phyloP scores from a whole-genome alignment of 148 eudicot genomes.

The Polygonum maritimum region DNA sequence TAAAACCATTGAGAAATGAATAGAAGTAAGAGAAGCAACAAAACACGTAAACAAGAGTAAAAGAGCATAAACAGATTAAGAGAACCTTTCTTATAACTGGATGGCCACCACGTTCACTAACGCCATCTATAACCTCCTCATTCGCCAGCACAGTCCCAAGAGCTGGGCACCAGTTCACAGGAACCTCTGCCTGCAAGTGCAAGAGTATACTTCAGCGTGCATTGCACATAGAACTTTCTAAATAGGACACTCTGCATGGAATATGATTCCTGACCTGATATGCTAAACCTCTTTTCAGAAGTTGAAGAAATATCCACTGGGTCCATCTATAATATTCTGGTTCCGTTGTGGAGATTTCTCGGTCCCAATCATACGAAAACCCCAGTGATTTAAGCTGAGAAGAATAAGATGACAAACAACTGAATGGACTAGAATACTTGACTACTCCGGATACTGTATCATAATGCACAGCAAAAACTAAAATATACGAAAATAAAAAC shows the following conservation, averaged over 20 bases:
- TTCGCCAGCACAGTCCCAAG: slow-evolving; percentile 99
- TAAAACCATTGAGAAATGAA: slow-evolving; percentile 48
- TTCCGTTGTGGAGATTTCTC: slow-evolving; percentile 95
- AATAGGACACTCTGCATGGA: neutral
- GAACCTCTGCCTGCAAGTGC: slow-evolving; percentile 75
- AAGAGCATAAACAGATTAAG: slow-evolving; percentile 14
- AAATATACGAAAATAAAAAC: neutral
- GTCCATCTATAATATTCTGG: slow-evolving; percentile 98
- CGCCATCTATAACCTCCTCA: slow-evolving; percentile 96
- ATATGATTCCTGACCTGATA: slow-evolving; percentile 55
- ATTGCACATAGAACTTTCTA: neutral
- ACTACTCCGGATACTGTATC: neutral
- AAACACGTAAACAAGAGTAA: slow-evolving; percentile 3
- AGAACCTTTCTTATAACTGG: slow-evolving; percentile 92
- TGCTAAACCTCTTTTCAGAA: slow-evolving; percentile 84
- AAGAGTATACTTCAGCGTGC: neutral
- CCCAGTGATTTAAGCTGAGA: slow-evolving; percentile 87
- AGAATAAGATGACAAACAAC: slow-evolving; percentile 13
- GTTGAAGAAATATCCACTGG: slow-evolving; percentile 98
- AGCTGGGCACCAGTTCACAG: slow-evolving; percentile 98
- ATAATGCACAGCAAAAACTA: neutral
- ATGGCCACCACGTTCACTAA: slow-evolving; percentile 99
- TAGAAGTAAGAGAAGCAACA: slow-evolving; percentile 32
- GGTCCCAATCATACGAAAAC: slow-evolving; percentile 98
- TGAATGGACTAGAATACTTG: neutral